A percentile compares a stretch with the other conserved stretches of the same genome.
These are phyloP conservation scores for Penstemon newberryi DNA, from an alignment of 257 asterid genomes.

Conservation along the genomic window DNA sequence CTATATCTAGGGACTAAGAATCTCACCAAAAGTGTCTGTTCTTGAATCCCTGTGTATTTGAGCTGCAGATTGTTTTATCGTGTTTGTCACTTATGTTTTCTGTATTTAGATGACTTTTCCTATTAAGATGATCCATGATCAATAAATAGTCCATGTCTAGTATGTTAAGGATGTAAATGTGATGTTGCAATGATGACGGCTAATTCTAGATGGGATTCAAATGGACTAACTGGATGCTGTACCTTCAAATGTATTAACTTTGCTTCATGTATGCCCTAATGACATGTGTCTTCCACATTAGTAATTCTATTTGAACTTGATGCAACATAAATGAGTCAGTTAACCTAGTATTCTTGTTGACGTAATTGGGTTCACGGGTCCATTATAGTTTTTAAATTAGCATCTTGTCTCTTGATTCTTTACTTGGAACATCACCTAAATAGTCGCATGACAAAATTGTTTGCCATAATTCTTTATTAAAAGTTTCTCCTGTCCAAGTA, in stretches of 20 bases:
- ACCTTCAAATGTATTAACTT: neutral
- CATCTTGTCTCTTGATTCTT: constrained; percentile 21
- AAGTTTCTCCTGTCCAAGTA: constrained; percentile 19
- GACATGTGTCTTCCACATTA: neutral
- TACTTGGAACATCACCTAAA: constrained; percentile 11
- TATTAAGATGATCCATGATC: constrained; percentile 8
- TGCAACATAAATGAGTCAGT: neutral
- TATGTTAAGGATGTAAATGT: constrained; percentile 7
- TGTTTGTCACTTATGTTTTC: constrained; percentile 10
- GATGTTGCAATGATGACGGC: constrained; percentile 12
- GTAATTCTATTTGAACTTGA: constrained; percentile 12
- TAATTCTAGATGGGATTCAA: constrained; percentile 14
- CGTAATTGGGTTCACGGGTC: constrained; percentile 3
- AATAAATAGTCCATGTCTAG: constrained; percentile 6
- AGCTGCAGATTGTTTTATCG: constrained; percentile 15
- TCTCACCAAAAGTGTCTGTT: neutral
- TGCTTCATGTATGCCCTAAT: constrained; percentile 10
- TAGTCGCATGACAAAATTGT: constrained; percentile 18
- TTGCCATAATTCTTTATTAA: constrained; percentile 12
- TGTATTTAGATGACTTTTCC: constrained; percentile 8
- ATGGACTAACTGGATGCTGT: constrained; percentile 18
- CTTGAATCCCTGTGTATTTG: neutral
- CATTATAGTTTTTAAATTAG: neutral
- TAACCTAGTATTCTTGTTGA: neutral
- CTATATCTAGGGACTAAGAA: constrained; percentile 1